Evolutionary conservation across 179 eudicot genomes (phyloP).

Genomic region (Silene noctiflora): DNA sequence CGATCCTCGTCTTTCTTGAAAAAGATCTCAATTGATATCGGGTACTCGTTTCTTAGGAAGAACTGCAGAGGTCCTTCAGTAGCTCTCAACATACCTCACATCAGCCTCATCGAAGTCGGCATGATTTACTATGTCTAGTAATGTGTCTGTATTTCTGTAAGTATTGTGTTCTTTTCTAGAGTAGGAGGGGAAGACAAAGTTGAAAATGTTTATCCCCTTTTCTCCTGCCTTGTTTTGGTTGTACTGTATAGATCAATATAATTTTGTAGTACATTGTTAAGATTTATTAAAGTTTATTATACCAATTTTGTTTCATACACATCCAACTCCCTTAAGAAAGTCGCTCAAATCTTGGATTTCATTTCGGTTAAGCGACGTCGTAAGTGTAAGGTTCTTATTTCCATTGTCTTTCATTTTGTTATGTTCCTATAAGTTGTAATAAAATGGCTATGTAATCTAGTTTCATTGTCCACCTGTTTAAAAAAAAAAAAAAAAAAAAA

Average conservation of each 20-base stretch:
- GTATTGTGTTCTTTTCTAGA: slow-evolving; percentile 20
- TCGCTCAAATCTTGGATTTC: too few species aligned
- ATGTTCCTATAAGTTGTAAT: too few species aligned
- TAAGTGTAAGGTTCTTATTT: too few species aligned
- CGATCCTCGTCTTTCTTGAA: slow-evolving; percentile 64
- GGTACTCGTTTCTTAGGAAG: slow-evolving; percentile 85
- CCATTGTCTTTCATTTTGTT: too few species aligned
- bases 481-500: too few species aligned
- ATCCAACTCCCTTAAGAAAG: not conserved
- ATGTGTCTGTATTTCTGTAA: slow-evolving; percentile 13
- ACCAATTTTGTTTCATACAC: not conserved
- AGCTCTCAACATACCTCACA: slow-evolving; percentile 89
- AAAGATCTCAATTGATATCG: slow-evolving; percentile 76
- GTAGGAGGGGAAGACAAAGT: slow-evolving; percentile 10
- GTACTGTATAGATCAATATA: slow-evolving; percentile 25
- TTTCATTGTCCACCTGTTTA: too few species aligned
- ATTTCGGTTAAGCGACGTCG: too few species aligned
- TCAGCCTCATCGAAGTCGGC: slow-evolving; percentile 94
- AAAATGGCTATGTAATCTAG: too few species aligned
- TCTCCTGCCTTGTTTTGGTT: not conserved
- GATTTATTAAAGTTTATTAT: not conserved
- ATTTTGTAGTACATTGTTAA: slow-evolving; percentile 7
- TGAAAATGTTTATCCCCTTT: slow-evolving; percentile 1
- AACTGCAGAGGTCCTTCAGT: slow-evolving; percentile 96
- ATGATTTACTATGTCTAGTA: slow-evolving; percentile 81